Evolutionary conservation across 2,329 filamentous ascomycete species (phyloP).

Genomic region (Xylaria sp.): DNA sequence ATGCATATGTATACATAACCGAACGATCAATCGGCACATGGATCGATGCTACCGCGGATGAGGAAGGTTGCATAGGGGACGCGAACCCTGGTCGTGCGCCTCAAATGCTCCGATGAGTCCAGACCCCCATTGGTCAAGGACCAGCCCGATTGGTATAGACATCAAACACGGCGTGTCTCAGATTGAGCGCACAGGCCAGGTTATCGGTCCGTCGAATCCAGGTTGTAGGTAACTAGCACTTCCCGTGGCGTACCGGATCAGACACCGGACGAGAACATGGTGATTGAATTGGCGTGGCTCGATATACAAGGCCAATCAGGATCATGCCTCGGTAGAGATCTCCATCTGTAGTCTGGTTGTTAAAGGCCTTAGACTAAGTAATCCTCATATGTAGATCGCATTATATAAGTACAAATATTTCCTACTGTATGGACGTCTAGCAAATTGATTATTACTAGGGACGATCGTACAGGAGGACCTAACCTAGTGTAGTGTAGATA

Average conservation of each 20-base stretch:
- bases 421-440: background rate
- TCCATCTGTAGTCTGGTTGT: background rate
- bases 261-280: background rate
- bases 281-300: background rate
- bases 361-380: background rate
- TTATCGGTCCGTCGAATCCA: conserved; percentile 16
- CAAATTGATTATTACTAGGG: conserved; percentile 7
- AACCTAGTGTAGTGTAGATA: conserved; percentile 6
- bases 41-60: conserved; percentile 3
- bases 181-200: conserved; percentile 25
- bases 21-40: conserved; percentile 12
- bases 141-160: conserved; percentile 31
- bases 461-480: conserved; percentile 10
- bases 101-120: conserved; percentile 22
- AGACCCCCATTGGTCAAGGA: conserved; percentile 25
- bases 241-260: background rate
- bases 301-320: conserved; percentile 6
- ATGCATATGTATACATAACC: conserved; percentile 9
- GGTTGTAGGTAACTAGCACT: conserved; percentile 4
- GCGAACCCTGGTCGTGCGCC: conserved; percentile 26
- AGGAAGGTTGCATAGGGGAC: conserved; percentile 31
- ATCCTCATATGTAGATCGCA: conserved; percentile 11
- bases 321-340: conserved; percentile 6
- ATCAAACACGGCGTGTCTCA: conserved; percentile 37
- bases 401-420: conserved; percentile 3